phyloP scores from a whole-genome alignment of 257 asterid genomes.

The Pogostemon cablin region DNA sequence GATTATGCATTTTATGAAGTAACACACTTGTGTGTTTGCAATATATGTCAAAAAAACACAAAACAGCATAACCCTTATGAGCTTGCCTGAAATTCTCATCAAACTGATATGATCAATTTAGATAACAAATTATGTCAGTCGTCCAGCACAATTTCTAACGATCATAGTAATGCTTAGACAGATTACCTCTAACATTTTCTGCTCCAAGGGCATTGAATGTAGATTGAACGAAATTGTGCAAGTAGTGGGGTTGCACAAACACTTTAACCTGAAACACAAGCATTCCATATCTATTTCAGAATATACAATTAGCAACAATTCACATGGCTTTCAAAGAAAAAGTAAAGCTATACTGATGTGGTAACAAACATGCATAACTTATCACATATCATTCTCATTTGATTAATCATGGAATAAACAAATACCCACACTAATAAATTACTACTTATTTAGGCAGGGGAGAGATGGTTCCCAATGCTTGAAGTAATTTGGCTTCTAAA shows the following conservation, averaged over 20 bases:
- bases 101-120: background rate
- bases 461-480: background rate
- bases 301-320: slow-evolving; percentile 20
- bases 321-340: background rate
- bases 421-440: background rate
- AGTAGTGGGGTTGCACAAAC: slow-evolving; percentile 81
- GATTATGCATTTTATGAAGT: background rate
- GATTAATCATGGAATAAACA: slow-evolving; percentile 2
- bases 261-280: slow-evolving; percentile 79
- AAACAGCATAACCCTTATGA: background rate
- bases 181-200: slow-evolving; percentile 72
- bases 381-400: slow-evolving; percentile 14
- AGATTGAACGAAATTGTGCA: slow-evolving; percentile 88
- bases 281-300: slow-evolving; percentile 36
- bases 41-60: background rate
- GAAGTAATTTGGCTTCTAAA: slow-evolving; percentile 3
- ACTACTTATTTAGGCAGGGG: background rate
- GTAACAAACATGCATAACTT: background rate
- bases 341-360: background rate
- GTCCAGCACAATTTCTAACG: slow-evolving; percentile 17
- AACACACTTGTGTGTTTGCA: slow-evolving; percentile 6
- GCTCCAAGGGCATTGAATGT: slow-evolving; percentile 90
- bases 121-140: background rate
- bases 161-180: slow-evolving; percentile 23
- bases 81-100: background rate